Percentiles rank a stretch among this genome's conserved stretches.
Evolutionary conservation across 257 asterid species (phyloP).

Genomic region (Thymus quinquecostatus): DNA sequence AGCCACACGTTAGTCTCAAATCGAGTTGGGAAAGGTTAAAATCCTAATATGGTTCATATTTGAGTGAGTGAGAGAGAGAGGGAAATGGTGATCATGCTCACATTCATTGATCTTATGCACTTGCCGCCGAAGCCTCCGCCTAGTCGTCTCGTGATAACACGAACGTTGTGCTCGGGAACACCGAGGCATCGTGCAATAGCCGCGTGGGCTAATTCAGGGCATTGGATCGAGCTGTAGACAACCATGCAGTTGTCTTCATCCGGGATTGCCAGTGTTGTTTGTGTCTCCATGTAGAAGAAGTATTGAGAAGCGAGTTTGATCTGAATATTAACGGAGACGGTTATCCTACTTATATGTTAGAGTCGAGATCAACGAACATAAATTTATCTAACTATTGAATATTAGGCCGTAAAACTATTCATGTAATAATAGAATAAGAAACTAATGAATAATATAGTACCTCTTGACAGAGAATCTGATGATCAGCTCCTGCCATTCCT

Average conservation of each 20-base stretch:
- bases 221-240: constrained; percentile 23
- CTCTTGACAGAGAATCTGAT: constrained; percentile 63
- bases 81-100: constrained; percentile 2
- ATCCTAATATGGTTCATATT: too few relatives aligned
- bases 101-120: constrained; percentile 18
- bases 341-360: too few relatives aligned
- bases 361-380: too few relatives aligned
- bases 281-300: constrained; percentile 35
- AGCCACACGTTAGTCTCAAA: too few relatives aligned
- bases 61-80: neutral
- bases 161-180: constrained; percentile 31
- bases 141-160: constrained; percentile 27
- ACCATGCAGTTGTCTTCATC: constrained; percentile 36
- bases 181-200: constrained; percentile 31
- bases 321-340: neutral
- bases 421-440: too few relatives aligned
- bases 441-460: constrained; percentile 31
- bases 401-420: too few relatives aligned
- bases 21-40: too few relatives aligned
- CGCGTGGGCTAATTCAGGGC: constrained; percentile 22
- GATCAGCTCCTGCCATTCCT: constrained; percentile 84
- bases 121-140: constrained; percentile 38
- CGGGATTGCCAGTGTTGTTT: constrained; percentile 32
- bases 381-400: too few relatives aligned
- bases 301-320: constrained; percentile 32